phyloP scores from a whole-genome alignment of 2,329 filamentous ascomycete genomes.

The Monosporascus cannonballus region DNA sequence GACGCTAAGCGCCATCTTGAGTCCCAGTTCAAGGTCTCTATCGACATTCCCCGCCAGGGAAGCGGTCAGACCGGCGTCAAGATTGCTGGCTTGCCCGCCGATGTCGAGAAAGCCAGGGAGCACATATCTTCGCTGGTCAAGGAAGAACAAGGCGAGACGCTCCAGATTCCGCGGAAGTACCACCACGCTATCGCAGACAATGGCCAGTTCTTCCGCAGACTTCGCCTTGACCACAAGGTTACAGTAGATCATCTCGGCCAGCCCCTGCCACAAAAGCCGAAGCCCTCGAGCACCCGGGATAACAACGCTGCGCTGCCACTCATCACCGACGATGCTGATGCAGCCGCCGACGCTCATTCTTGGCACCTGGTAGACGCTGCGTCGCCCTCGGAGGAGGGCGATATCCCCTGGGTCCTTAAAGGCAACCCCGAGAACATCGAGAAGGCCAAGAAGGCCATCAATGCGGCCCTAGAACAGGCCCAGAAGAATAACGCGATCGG shows the following conservation, averaged over 20 bases:
- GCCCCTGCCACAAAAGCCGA: constrained; percentile 63
- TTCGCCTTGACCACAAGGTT: constrained; percentile 80
- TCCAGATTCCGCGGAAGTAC: constrained; percentile 74
- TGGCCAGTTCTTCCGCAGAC: constrained; percentile 86
- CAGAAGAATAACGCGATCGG: constrained; percentile 67
- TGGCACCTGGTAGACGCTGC: constrained; percentile 72
- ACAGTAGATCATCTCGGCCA: constrained; percentile 88
- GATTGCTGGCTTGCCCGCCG: constrained; percentile 69
- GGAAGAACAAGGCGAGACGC: constrained; percentile 79
- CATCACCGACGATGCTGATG: constrained; percentile 78
- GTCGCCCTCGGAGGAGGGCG: constrained; percentile 53
- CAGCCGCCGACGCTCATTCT: constrained; percentile 62
- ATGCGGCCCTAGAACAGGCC: constrained; percentile 66
- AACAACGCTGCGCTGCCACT: constrained; percentile 69
- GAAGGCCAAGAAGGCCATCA: constrained; percentile 72
- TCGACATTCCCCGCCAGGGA: constrained; percentile 89
- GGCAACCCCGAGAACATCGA: constrained; percentile 72
- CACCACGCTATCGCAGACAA: constrained; percentile 85
- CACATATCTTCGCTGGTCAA: constrained; percentile 77
- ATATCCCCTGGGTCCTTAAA: constrained; percentile 85
- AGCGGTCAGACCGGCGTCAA: constrained; percentile 80
- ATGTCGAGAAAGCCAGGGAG: constrained; percentile 79
- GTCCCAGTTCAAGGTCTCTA: constrained; percentile 74
- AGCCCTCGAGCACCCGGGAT: constrained; percentile 43
- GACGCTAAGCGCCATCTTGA: constrained; percentile 82